These are phyloP conservation scores for Hypericum androsaemum DNA, from an alignment of 345 rosid genomes.

Conservation along the genomic window DNA sequence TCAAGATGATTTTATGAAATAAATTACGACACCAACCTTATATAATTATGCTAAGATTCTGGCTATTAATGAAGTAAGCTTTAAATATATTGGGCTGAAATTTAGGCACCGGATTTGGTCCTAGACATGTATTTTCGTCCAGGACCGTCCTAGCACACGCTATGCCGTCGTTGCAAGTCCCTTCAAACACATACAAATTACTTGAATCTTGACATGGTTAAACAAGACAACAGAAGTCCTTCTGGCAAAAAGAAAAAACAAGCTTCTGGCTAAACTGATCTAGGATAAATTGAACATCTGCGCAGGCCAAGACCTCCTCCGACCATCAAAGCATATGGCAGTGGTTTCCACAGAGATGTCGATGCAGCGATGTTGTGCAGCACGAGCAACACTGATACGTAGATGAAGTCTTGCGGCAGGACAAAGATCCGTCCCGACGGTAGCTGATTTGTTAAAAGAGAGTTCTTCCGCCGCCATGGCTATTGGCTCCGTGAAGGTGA, in stretches of 20 bases:
- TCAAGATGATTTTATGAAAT: no score
- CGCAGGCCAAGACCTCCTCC: conserved; percentile 51
- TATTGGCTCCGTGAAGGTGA: conserved; percentile 76
- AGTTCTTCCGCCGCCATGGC: conserved; percentile 29
- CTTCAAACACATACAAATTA: no score
- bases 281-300: conserved; percentile 69
- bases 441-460: conserved; percentile 23
- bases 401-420: conserved; percentile 56
- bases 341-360: conserved; percentile 72
- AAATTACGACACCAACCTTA: no score
- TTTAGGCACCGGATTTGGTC: no score
- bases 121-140: no score
- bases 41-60: no score
- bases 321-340: conserved; percentile 39
- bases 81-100: no score
- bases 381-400: conserved; percentile 78
- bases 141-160: no score
- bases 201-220: no score
- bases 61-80: no score
- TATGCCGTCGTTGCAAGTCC: no score
- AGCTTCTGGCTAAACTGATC: background rate
- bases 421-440: conserved; percentile 40
- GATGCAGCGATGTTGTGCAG: conserved; percentile 65
- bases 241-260: background rate
- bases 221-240: no score